These are phyloP conservation scores for Naematelia aurantialba DNA, from an alignment of 768 basidiomycete species.

Conservation along the genomic window DNA sequence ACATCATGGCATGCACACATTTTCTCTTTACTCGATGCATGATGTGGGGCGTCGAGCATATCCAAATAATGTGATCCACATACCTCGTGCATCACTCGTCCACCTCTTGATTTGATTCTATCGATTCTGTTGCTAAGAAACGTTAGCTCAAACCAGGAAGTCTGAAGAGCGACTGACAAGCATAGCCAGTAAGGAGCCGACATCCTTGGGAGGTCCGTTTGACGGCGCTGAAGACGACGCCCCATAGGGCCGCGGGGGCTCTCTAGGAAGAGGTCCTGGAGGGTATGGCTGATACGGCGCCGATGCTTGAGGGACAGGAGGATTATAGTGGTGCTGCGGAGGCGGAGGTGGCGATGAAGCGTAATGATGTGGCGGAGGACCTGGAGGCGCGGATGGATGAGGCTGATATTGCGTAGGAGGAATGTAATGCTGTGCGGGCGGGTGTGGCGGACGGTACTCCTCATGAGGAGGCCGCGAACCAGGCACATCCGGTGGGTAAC, in stretches of 20 bases:
- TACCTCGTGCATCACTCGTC: not conserved
- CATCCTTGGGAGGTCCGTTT: constrained; percentile 12
- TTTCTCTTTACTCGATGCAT: not conserved
- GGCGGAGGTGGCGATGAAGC: constrained; percentile 20
- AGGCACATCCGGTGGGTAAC: not conserved
- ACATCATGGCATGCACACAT: not conserved
- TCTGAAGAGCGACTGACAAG: constrained; percentile 18
- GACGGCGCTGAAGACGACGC: constrained; percentile 7
- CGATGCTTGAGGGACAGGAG: constrained; percentile 29
- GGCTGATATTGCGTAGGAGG: constrained; percentile 28
- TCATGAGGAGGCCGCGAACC: not conserved
- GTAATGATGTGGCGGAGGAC: constrained; percentile 44
- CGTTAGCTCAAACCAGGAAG: no score
- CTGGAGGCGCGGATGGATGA: constrained; percentile 42
- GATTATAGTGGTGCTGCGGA: not conserved
- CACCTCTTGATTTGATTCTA: no score
- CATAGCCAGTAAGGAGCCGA: constrained; percentile 27
- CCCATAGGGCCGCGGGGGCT: constrained; percentile 1
- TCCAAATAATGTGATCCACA: no score
- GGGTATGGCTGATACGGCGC: constrained; percentile 51
- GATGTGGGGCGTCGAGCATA: no score
- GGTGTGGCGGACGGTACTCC: constrained; percentile 1
- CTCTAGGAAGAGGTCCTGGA: constrained; percentile 24
- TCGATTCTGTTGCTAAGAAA: not conserved
- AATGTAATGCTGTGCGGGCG: constrained; percentile 8